Conservation (phyloP, 1,139 yeast genomes). For the Diutina pseudorugosa region DNA sequence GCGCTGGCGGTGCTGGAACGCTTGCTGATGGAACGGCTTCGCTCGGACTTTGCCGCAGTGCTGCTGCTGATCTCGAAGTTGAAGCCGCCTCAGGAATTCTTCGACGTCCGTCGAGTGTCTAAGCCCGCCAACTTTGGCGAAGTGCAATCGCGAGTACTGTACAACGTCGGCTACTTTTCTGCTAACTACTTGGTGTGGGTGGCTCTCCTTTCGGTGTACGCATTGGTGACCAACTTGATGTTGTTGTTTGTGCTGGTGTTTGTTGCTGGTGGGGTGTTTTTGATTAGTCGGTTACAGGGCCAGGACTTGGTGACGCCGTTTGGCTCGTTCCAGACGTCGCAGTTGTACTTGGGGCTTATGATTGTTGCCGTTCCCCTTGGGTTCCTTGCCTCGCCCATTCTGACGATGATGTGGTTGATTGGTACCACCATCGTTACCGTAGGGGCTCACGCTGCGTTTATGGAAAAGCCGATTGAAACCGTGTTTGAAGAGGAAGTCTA, state of each 20-base stretch:
- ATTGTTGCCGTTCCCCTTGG: constrained; percentile 79
- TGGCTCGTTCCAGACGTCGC: constrained; percentile 62
- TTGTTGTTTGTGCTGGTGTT: constrained; percentile 70
- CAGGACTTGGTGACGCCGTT: constrained; percentile 67
- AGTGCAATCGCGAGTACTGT: constrained; percentile 75
- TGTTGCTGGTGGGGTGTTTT: constrained; percentile 59
- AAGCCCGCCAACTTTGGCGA: constrained; percentile 88
- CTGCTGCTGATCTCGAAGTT: constrained; percentile 61
- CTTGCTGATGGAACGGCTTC: constrained; percentile 39
- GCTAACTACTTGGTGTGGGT: constrained; percentile 45
- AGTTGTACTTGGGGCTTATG: constrained; percentile 78
- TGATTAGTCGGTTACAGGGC: constrained; percentile 71
- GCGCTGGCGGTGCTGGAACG: constrained; percentile 25
- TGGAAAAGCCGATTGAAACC: constrained; percentile 97
- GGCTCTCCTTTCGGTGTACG: constrained; percentile 16
- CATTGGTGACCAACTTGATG: constrained; percentile 69
- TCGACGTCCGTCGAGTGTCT: constrained; percentile 79
- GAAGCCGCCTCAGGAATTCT: constrained; percentile 86
- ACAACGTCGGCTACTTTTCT: constrained; percentile 77
- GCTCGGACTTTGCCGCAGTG: constrained; percentile 20
- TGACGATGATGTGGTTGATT: constrained; percentile 91
- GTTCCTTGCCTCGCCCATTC: constrained; percentile 83
- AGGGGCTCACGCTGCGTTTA: constrained; percentile 80
- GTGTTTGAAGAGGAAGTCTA: constrained; percentile 81
- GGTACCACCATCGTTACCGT: constrained; percentile 89